These are phyloP conservation scores for Heimioporus sp. DNA, from an alignment of 768 basidiomycete species.

Conservation along the genomic window DNA sequence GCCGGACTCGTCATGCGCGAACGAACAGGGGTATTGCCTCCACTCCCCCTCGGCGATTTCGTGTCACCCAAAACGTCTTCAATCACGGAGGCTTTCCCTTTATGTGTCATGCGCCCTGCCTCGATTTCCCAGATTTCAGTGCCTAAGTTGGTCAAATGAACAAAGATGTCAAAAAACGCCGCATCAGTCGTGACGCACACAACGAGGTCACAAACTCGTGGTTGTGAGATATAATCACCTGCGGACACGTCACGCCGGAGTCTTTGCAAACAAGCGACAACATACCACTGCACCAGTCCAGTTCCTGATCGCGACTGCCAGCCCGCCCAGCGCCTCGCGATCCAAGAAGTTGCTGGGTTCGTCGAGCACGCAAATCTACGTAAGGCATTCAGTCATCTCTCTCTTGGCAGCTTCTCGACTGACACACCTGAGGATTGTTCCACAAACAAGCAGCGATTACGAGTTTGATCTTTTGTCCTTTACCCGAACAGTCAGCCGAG, in stretches of 20 bases:
- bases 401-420: background rate
- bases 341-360: constrained; percentile 98
- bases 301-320: constrained; percentile 92
- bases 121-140: constrained; percentile 97
- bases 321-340: constrained; percentile 90
- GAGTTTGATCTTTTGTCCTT: constrained; percentile 95
- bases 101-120: constrained; percentile 76
- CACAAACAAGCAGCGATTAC: constrained; percentile 94
- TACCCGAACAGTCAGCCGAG: constrained; percentile 11
- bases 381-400: constrained; percentile 18
- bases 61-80: constrained; percentile 80
- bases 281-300: constrained; percentile 88
- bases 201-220: constrained; percentile 81
- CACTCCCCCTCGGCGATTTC: constrained; percentile 70
- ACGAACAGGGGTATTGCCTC: constrained; percentile 64
- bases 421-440: constrained; percentile 86
- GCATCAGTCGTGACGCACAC: constrained; percentile 48
- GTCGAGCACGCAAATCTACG: constrained; percentile 71
- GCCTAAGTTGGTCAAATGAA: constrained; percentile 41
- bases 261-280: constrained; percentile 13
- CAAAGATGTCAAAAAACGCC: constrained; percentile 11
- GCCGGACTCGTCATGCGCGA: constrained; percentile 71
- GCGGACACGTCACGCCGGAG: constrained; percentile 20
- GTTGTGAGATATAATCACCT: constrained; percentile 97
- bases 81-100: constrained; percentile 83